These are phyloP conservation scores for Magnolia kwangsiensis DNA, from an alignment of 164 flowering plant genomes.

Conservation along the genomic window DNA sequence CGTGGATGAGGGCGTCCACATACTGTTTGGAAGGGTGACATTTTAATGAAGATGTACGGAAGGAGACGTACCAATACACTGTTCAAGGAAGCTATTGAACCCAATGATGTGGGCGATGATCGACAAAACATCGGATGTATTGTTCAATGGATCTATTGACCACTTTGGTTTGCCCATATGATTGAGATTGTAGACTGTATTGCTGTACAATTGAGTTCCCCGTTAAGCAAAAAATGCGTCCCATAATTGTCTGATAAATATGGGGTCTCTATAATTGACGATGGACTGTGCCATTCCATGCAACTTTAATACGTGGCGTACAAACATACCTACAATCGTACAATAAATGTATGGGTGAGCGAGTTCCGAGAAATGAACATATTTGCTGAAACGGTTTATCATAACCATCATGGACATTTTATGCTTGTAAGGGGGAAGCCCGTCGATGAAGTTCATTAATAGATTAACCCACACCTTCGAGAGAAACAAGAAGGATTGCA, in stretches of 20 bases:
- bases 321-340: not conserved
- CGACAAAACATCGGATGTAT: slow-evolving; percentile 4
- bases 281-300: not conserved
- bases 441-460: not conserved
- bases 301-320: not conserved
- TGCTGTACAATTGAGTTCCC: not conserved
- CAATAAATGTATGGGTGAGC: not conserved
- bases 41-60: slow-evolving; percentile 2
- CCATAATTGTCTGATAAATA: not conserved
- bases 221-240: not conserved
- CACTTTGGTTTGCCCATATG: slow-evolving; percentile 6
- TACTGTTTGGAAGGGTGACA: slow-evolving; percentile 5
- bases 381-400: not conserved
- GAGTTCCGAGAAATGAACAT: not conserved
- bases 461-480: not conserved
- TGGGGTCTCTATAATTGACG: not conserved
- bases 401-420: not conserved
- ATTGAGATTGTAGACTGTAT: not conserved
- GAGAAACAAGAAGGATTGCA: not conserved
- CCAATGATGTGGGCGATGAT: slow-evolving; percentile 5
- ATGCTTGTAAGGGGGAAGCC: not conserved
- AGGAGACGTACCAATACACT: not conserved
- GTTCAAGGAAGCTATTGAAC: slow-evolving; percentile 10
- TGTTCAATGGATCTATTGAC: not conserved
- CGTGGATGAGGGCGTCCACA: slow-evolving; percentile 6